Percentiles rank a stretch among this genome's conserved stretches.
Conservation (phyloP, 768 basidiomycete genomes). For the Ramaria rubella region DNA sequence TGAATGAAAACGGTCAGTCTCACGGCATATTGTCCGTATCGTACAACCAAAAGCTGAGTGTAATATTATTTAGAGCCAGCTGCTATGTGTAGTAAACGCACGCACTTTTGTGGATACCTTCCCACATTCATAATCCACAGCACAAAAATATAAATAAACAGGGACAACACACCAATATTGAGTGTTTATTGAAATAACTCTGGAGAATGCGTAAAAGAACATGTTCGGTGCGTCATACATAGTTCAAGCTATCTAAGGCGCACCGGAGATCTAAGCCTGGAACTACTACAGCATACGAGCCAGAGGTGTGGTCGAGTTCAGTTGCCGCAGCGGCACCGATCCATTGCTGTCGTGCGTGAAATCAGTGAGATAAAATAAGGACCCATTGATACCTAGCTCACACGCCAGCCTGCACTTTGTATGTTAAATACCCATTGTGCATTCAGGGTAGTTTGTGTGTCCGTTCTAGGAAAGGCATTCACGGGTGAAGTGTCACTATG, state of each 20-base stretch:
- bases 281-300: conserved; percentile 47
- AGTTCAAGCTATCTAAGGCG: too few relatives aligned
- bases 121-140: too few relatives aligned
- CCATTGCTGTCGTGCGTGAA: conserved; percentile 39
- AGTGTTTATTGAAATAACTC: conserved; percentile 54
- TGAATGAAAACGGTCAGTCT: too few relatives aligned
- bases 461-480: conserved; percentile 48
- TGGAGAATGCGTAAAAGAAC: conserved; percentile 19
- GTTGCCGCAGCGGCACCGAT: conserved; percentile 37
- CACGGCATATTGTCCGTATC: conserved; percentile 44
- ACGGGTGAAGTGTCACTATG: conserved; percentile 51
- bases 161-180: conserved; percentile 46
- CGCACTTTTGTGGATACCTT: conserved; percentile 35
- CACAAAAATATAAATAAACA: too few relatives aligned
- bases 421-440: conserved; percentile 54
- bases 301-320: conserved; percentile 42
- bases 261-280: conserved; percentile 46
- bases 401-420: conserved; percentile 43
- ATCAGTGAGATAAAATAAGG: background rate
- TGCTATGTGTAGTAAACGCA: background rate
- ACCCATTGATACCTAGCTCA: conserved; percentile 23
- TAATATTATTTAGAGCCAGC: background rate
- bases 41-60: conserved; percentile 51
- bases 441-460: conserved; percentile 30
- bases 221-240: too few relatives aligned